phyloP scores from a whole-genome alignment of 495 filamentous ascomycete species.

The Talaromyces nanjingensis region DNA sequence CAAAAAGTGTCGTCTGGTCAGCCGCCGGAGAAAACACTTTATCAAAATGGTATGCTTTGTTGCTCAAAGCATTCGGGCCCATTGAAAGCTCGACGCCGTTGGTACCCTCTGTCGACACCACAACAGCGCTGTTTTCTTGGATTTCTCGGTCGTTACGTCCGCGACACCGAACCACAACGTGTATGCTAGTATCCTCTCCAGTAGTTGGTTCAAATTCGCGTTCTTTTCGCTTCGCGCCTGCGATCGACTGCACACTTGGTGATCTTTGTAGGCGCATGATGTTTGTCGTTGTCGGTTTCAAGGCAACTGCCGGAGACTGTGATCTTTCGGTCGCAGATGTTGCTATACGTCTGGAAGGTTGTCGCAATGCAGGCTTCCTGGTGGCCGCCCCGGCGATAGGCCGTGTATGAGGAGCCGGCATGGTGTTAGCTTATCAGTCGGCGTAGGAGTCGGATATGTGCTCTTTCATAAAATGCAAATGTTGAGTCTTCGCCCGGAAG shows the following conservation, averaged over 20 bases:
- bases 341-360: constrained; percentile 36
- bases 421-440: not conserved
- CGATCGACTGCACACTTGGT: constrained; percentile 32
- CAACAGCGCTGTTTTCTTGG: constrained; percentile 85
- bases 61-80: constrained; percentile 85
- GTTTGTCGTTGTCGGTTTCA: constrained; percentile 44
- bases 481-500: not conserved
- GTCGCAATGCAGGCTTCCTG: constrained; percentile 50
- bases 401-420: constrained; percentile 25
- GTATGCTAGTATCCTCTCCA: constrained; percentile 87
- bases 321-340: constrained; percentile 34
- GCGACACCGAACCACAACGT: constrained; percentile 90
- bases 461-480: not conserved
- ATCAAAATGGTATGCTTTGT: constrained; percentile 95
- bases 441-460: not conserved
- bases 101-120: constrained; percentile 77
- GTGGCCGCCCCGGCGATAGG: constrained; percentile 41
- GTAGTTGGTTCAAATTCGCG: constrained; percentile 69
- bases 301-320: constrained; percentile 57
- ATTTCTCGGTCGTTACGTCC: constrained; percentile 90
- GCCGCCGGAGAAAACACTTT: constrained; percentile 94
- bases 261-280: constrained; percentile 30
- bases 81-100: constrained; percentile 86
- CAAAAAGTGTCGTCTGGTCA: constrained; percentile 85
- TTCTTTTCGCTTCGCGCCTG: constrained; percentile 68